These are phyloP conservation scores for Ophiobolus disseminans DNA, from an alignment of 2,329 filamentous ascomycete genomes.

Conservation along the genomic window DNA sequence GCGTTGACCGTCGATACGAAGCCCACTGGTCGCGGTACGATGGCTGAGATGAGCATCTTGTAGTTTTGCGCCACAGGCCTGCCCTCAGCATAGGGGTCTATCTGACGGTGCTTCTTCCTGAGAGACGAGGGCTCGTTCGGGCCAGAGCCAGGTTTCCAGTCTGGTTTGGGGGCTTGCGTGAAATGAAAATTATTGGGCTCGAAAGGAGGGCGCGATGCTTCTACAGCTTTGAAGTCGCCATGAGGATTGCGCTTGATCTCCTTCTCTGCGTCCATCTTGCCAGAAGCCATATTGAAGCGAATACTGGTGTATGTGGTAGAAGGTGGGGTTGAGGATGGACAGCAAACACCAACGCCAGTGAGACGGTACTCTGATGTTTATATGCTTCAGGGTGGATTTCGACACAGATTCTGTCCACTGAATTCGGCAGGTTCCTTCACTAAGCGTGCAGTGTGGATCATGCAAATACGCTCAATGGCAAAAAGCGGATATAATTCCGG, in stretches of 20 bases:
- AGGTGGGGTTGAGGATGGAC: no score
- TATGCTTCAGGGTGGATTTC: no score
- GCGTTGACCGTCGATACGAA: conserved; percentile 65
- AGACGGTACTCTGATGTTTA: no score
- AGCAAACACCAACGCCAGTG: no score
- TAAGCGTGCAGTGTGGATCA: no score
- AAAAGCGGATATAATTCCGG: conserved; percentile 29
- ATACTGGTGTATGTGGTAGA: no score
- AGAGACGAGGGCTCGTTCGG: conserved; percentile 64
- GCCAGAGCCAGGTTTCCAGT: conserved; percentile 71
- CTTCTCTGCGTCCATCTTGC: conserved; percentile 55
- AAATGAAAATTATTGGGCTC: conserved; percentile 60
- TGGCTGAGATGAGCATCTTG: conserved; percentile 84
- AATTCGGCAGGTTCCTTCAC: no score
- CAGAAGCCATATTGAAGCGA: conserved; percentile 21
- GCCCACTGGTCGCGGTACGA: conserved; percentile 82
- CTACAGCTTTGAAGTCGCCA: conserved; percentile 76
- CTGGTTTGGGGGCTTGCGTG: conserved; percentile 69
- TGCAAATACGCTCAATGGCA: no score
- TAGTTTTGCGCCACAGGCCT: conserved; percentile 78
- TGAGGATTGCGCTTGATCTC: conserved; percentile 69
- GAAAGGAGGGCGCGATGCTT: conserved; percentile 70
- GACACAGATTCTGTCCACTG: no score
- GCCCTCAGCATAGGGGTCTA: conserved; percentile 79
- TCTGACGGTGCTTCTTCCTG: conserved; percentile 71